These are phyloP conservation scores for Arabidopsis arenosa DNA, from an alignment of 345 rosid genomes.

Conservation along the genomic window DNA sequence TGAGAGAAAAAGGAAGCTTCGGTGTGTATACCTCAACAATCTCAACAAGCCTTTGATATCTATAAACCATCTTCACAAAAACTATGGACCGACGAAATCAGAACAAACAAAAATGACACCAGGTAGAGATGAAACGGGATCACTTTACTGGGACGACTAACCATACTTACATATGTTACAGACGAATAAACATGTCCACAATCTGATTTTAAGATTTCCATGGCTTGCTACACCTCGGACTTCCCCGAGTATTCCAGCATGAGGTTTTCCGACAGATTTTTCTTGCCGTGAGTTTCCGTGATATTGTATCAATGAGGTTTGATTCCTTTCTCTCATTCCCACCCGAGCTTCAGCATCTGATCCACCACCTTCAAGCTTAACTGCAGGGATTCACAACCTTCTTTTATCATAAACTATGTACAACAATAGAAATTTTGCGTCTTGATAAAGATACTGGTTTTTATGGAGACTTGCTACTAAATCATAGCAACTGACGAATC, in stretches of 20 bases:
- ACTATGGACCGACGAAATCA: conserved; percentile 6
- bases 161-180: conserved; percentile 45
- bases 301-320: conserved; percentile 6
- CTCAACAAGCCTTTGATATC: conserved; percentile 28
- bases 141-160: conserved; percentile 22
- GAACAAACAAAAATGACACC: conserved; percentile 25
- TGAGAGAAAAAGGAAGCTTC: not conserved
- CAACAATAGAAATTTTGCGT: not conserved
- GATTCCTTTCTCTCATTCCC: conserved; percentile 68
- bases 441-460: not conserved
- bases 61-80: conserved; percentile 12
- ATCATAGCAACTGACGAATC: not conserved
- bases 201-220: conserved; percentile 23
- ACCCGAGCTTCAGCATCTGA: conserved; percentile 97
- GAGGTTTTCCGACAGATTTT: conserved; percentile 1
- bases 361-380: conserved; percentile 91
- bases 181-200: conserved; percentile 25
- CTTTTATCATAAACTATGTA: conserved; percentile 4
- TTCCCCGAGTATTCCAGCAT: conserved; percentile 2
- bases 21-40: conserved; percentile 22
- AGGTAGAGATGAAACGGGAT: not conserved
- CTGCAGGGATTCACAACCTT: conserved; percentile 47
- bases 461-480: conserved; percentile 4
- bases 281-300: conserved; percentile 3
- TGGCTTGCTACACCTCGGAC: conserved; percentile 7